Conservation (phyloP, 192 early-diverging fungal genomes). For the Pilobolus umbonatus region DNA sequence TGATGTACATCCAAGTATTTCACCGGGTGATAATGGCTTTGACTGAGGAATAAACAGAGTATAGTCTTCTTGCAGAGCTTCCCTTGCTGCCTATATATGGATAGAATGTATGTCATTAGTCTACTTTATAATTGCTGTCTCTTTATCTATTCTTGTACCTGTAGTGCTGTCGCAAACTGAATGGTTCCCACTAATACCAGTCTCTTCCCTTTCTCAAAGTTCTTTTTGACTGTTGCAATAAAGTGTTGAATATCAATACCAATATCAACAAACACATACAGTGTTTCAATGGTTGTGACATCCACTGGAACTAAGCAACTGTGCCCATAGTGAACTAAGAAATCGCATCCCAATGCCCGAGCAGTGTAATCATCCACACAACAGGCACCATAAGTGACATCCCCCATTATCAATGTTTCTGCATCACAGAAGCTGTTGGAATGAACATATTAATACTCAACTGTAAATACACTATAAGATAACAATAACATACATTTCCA, state of each 20-base stretch:
- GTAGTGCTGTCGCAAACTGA: conserved; percentile 90
- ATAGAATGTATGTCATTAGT: too few relatives aligned
- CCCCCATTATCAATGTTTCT: conserved; percentile 95
- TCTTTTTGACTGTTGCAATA: conserved; percentile 79
- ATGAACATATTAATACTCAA: neutral
- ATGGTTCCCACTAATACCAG: conserved; percentile 89
- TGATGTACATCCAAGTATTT: conserved; percentile 94
- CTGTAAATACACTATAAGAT: neutral
- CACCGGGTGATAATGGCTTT: conserved; percentile 92
- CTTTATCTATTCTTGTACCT: conserved; percentile 36
- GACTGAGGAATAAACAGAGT: conserved; percentile 80
- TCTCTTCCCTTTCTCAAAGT: conserved; percentile 74
- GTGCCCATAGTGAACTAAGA: conserved; percentile 97
- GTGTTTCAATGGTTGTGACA: conserved; percentile 87
- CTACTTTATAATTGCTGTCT: neutral
- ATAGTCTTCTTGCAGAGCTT: conserved; percentile 60
- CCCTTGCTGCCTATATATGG: conserved; percentile 41
- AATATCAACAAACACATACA: conserved; percentile 99
- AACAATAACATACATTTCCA: conserved; percentile 57
- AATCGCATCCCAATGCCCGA: conserved; percentile 88
- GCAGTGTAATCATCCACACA: conserved; percentile 98
- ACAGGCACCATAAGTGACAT: conserved; percentile 99
- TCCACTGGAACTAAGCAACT: conserved; percentile 93
- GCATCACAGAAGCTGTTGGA: conserved; percentile 64
- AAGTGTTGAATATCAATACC: conserved; percentile 92